phyloP scores from a whole-genome alignment of 805 yeast genomes.

The Blastobotrys americana region DNA sequence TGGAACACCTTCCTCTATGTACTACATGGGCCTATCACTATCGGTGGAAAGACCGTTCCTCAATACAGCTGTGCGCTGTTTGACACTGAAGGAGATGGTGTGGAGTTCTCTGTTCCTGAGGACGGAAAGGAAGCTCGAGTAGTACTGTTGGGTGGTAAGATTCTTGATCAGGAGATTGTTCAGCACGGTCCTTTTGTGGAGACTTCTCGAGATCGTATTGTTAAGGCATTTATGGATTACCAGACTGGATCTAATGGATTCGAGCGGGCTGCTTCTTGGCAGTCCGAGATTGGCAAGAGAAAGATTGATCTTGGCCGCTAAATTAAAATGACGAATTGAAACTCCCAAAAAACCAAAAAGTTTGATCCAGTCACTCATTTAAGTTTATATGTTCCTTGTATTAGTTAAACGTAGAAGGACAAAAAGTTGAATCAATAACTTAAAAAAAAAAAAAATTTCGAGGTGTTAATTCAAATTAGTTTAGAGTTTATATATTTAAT shows the following conservation, averaged over 20 bases:
- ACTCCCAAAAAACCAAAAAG: too few species aligned
- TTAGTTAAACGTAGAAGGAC: too few species aligned
- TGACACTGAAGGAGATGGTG: conserved; percentile 19
- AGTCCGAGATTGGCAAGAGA: conserved; percentile 22
- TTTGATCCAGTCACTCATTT: too few species aligned
- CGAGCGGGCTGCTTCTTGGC: conserved; percentile 25
- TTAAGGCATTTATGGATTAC: conserved; percentile 62
- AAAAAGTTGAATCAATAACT: too few species aligned
- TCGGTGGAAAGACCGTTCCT: conserved; percentile 15
- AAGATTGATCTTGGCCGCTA: conserved; percentile 5
- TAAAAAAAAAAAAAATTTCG: too few species aligned
- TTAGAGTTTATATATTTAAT: too few species aligned
- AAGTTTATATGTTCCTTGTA: too few species aligned
- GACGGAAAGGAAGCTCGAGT: conserved; percentile 18
- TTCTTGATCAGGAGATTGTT: conserved; percentile 41
- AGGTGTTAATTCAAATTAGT: too few species aligned
- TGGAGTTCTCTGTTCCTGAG: conserved; percentile 2
- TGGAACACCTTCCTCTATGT: conserved; percentile 33
- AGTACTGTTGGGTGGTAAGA: conserved; percentile 25
- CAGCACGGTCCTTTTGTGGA: conserved; percentile 91
- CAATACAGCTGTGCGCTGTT: conserved; percentile 20
- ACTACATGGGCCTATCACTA: conserved; percentile 21
- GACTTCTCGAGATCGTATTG: conserved; percentile 52
- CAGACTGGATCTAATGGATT: conserved; percentile 37
- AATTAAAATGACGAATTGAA: too few species aligned